Base-by-base conservation (phyloP, 257 asterid species). In the Dorcoceras hygrometricum region DNA sequence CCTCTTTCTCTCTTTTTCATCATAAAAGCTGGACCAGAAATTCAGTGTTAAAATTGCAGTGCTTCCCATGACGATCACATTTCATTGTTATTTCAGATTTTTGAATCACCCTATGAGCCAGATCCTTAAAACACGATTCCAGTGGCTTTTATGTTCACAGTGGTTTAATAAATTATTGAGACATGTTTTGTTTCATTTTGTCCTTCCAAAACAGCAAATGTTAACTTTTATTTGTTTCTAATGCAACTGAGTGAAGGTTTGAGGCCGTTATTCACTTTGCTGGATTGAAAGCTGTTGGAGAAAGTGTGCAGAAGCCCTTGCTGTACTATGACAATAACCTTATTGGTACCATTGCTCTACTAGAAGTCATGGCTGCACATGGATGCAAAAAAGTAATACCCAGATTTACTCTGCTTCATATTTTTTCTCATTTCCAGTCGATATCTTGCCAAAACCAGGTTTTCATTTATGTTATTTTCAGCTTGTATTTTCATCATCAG, bases 401-500 rank as follows among this genome's bases (percentile, higher is more conserved):
- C 63, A 32, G 11, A 48, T 25, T 46, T 20, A 22, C 59, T 22
- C 24, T 3, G 56, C 54, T 36, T 11, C 11, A 26, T 27, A 11
- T 12, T 12, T 36, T 11, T 4, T 63, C 43, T 23, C 25, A 16
- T 5, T 68, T 63, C 65, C 11, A 20, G 54, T 43, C 23, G 18
- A n/a, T 32, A 22, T 43, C 55, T 24, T 29, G 19, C 23, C 6
- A 43, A 28, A 22, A 63, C 65, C 63, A 10, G 28, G 5, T 48
- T 26, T 10, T 3, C 20, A 25, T 27, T 8, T 55, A 53, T 59
- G 31, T 22, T 22, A 28, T 5, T 67, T 73, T 55, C 92, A 85
- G 92, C 88, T 87, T 73, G 92, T 85, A 48, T 87, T 87, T 85
- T 87, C 92, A 57, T 85, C 95, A 6, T 87, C 95, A 2, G 95